Base-by-base conservation (phyloP, 208 protist species). In the Trypanosoma congolense region DNA sequence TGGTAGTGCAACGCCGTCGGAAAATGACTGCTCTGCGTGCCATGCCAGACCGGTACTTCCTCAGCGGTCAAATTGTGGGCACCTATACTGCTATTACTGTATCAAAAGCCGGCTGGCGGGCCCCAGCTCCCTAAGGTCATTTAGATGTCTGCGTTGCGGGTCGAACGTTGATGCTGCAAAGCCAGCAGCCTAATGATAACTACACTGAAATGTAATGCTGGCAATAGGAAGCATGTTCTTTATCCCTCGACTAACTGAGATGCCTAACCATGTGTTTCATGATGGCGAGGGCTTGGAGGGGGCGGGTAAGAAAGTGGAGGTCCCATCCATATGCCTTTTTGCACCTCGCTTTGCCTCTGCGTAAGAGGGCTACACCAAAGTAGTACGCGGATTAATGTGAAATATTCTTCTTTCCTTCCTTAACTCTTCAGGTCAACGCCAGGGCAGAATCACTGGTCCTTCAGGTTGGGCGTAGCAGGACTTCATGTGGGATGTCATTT, bases 31-130 rank as follows among this genome's bases (percentile, higher is more conserved):
- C 72, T 81, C 80, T 48, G 87, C 69, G 4, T 96, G 90, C 68
- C 54, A 73, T 28, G 53, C 78, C 48, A 42, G 75, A 24, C 83
- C 83, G 3, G 83, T 74, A 19, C 58, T 92, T 33, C 60, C 65
- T 25, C 84, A 89, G 64, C 79, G 80, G 12, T 82, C 85, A 8
- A 90, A 90, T 68, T 96, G 90, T 73, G 86, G 85, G 0, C 90
- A 96, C 44, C 50, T 85, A 10, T 96, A 93, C 57, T 96, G 90
- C 70, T 95, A 96, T 56, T 95, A 96, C 77, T 96, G 90, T 60
- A 93, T 95, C 57, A 84, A 87, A 58, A 85, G 85, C 63, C 74
- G 88, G 1, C 67, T 94, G 18, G 48, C 82, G 21, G 80, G 92
- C 48, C 66, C 61, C 24, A 52, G 75, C 33, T 30, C 72, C 1